phyloP scores from a whole-genome alignment of 257 asterid genomes.

The Gentiana straminea region DNA sequence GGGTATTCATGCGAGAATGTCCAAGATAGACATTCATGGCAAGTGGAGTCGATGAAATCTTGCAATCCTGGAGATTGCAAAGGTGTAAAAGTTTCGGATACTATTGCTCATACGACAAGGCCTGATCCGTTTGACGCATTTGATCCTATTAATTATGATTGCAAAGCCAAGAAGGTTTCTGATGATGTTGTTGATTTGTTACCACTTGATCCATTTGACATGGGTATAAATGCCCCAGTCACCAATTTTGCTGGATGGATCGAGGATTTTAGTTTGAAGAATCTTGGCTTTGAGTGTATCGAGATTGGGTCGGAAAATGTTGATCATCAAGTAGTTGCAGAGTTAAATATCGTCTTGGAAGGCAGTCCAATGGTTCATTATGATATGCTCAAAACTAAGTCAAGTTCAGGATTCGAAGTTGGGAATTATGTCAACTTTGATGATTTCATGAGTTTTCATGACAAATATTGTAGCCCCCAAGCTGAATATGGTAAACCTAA shows the following conservation, averaged over 20 bases:
- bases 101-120: constrained; percentile 55
- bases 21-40: neutral
- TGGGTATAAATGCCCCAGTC: constrained; percentile 28
- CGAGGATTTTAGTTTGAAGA: constrained; percentile 34
- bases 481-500: neutral
- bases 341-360: constrained; percentile 29
- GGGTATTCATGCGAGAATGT: constrained; percentile 14
- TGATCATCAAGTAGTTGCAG: constrained; percentile 23
- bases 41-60: constrained; percentile 7
- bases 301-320: constrained; percentile 23
- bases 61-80: constrained; percentile 7
- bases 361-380: constrained; percentile 20
- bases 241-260: constrained; percentile 34
- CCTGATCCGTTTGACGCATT: constrained; percentile 44
- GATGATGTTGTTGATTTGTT: constrained; percentile 39
- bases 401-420: constrained; percentile 12
- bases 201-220: constrained; percentile 65
- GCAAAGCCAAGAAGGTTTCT: constrained; percentile 21
- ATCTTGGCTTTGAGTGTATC: constrained; percentile 23
- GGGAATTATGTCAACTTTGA: constrained; percentile 18
- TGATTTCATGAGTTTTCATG: constrained; percentile 37
- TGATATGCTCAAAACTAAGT: constrained; percentile 21
- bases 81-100: constrained; percentile 25
- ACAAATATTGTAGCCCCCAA: constrained; percentile 22
- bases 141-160: no score